Percentiles rank a stretch among this genome's conserved stretches.
Evolutionary conservation across 805 yeast species (phyloP).

Genomic region (Kregervanrija fluxuum): DNA sequence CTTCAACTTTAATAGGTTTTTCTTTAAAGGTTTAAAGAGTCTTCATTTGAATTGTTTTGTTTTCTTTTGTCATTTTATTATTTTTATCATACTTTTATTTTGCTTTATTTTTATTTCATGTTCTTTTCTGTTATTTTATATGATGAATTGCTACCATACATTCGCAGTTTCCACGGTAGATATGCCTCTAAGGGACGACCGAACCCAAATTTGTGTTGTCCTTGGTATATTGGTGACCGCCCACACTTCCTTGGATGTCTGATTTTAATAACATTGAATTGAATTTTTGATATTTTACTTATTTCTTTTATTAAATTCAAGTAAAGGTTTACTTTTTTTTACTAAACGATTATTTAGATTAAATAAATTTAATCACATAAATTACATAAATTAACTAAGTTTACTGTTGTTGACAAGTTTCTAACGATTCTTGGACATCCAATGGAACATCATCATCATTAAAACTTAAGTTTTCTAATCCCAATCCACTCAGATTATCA

Average conservation of each 20-base stretch:
- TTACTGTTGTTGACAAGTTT: conserved; percentile 43
- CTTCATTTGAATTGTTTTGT: not conserved
- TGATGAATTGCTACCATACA: conserved; percentile 78
- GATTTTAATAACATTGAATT: conserved; percentile 32
- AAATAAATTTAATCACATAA: not conserved
- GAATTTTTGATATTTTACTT: not conserved
- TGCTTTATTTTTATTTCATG: conserved; percentile 4
- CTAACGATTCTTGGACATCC: conserved; percentile 44
- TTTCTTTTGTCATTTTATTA: not conserved
- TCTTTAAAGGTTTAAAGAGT: conserved; percentile 4
- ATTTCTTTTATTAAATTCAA: not conserved
- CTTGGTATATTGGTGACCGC: conserved; percentile 84
- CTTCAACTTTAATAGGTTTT: conserved; percentile 1
- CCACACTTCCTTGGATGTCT: conserved; percentile 88
- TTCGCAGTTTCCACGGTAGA: conserved; percentile 97
- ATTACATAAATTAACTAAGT: not conserved
- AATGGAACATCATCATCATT: conserved; percentile 47
- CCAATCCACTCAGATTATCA: conserved; percentile 35
- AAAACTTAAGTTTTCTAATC: conserved; percentile 23
- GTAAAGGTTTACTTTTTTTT: not conserved
- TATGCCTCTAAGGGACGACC: conserved; percentile 45
- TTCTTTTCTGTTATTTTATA: conserved; percentile 23
- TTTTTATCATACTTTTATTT: conserved; percentile 3
- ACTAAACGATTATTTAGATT: not conserved
- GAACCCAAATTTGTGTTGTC: conserved; percentile 52